phyloP scores from a whole-genome alignment of 1,284 basidiomycete species.

The Trichosporon inkin region DNA sequence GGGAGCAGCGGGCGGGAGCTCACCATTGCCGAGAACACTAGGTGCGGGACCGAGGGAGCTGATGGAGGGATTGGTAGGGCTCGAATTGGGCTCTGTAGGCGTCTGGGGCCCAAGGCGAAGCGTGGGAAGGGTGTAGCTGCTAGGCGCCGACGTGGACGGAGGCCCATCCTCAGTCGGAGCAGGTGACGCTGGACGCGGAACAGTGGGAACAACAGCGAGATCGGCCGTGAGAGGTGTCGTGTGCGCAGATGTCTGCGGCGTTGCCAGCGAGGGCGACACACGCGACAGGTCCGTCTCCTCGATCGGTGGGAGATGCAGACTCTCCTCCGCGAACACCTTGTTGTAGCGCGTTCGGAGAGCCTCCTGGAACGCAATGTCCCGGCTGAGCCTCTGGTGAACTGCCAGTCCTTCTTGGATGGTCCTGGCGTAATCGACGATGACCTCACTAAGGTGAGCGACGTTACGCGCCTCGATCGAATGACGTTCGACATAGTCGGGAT shows the following conservation, averaged over 20 bases:
- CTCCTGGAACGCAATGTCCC: conserved; percentile 86
- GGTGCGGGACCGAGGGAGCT: conserved; percentile 2
- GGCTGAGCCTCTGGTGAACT: conserved; percentile 69
- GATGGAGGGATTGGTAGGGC: conserved; percentile 15
- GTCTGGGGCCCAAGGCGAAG: conserved; percentile 20
- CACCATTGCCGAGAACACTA: conserved; percentile 10
- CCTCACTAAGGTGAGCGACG: conserved; percentile 65
- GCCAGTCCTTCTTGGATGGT: conserved; percentile 78
- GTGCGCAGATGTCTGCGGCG: conserved; percentile 10
- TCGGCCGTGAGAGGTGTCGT: conserved; percentile 8
- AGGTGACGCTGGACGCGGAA: neutral
- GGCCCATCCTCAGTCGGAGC: neutral
- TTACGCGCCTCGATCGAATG: conserved; percentile 68
- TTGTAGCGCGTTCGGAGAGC: conserved; percentile 78
- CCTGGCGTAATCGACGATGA: conserved; percentile 79
- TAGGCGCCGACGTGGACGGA: neutral
- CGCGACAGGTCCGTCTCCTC: conserved; percentile 17
- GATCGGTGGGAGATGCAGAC: conserved; percentile 47
- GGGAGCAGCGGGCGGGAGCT: conserved; percentile 9
- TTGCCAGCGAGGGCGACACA: conserved; percentile 9
- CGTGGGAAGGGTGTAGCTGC: conserved; percentile 17
- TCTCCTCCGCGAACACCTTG: conserved; percentile 85
- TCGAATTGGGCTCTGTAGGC: conserved; percentile 12
- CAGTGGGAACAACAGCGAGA: neutral
- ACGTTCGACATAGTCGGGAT: conserved; percentile 61